Base-by-base conservation (phyloP, 2,329 filamentous ascomycete genomes). In the Diplodia sapinea region DNA sequence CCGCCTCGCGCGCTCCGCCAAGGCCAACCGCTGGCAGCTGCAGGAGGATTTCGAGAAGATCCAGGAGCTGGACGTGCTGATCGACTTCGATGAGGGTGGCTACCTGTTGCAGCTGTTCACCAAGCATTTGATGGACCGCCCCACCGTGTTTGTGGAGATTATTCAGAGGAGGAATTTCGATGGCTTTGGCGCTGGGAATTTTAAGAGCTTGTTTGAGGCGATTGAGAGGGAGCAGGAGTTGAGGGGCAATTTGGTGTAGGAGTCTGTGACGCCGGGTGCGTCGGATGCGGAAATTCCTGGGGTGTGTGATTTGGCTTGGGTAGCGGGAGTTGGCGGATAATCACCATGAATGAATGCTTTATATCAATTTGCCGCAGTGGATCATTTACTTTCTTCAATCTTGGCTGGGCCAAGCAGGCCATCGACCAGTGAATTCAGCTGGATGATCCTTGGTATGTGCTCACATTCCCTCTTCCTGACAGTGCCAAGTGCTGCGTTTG, bases 71-170 rank as follows among this genome's bases (percentile, higher is more conserved):
- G 92, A 94, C 79, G 96, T 97, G 73, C 81, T 98, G 73, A 95
- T 97, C 75, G 94, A 97, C 81, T 97, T 97, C 74, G 94, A 97
- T 73, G 93, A 97, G 84, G 88, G 87, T 29, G 94, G 94, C 0
- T 97, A 97, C 79, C 79, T 97, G 70, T 71, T 89, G 71, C 88
- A 89, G 76, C 74, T 86, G 2, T 86, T 86, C 71, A 85, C 83
- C 0, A 85, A 85, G 87, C 94, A 94, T 71, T 80, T 97, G 72
- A 92, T 97, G 90, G 94, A 97, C 80, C 89, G 94, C 13, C 94
- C 94, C 29, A 97, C 94, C 3, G 94, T 97, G 33, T 97, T 97
- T 77, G 88, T 97, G 70, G 94, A 97, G 86, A 96, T 97, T 73
- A 97, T 97, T 74, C 93, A 97, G 83, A 84, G 94, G 68, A 90